Evolutionary conservation across 1,139 yeast species (phyloP), one percentile per base, ranked within the genome.

Genomic region (Magnusiomyces fungicola): DNA sequence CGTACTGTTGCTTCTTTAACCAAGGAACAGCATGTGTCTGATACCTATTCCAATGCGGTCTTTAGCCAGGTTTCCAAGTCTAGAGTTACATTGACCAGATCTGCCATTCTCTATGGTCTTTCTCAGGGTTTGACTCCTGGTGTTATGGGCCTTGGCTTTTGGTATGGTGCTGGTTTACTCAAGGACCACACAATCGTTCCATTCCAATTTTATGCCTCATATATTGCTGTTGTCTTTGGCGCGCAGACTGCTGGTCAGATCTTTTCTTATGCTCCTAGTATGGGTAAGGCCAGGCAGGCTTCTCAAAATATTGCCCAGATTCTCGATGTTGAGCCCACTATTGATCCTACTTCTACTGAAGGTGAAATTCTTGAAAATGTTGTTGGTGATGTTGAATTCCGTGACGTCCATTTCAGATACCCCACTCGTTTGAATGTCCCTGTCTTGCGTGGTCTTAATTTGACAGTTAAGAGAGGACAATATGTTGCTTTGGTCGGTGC

Each of bases 401-500:
- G 73, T 41, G 71, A 80, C 55, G 83, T 89, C 16, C 71, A 75
- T 7, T 90, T 90, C 70, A 69, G 80, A 29, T 90, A 90, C 66
- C 97, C 97, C 30, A 85, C 96, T 1, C 76, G 97, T 55, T 82
- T 87, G 1, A 76, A 83, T 52, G 76, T 81, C 37, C 73, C 76
- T n/a, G 83, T 90, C 12, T 81, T 90, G 62, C 74, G 79, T 32
- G 77, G 83, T 10, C 63, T 89, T 47, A 76, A 80, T 55, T 73
- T 90, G 55, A 76, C 71, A 27, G 81, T 90, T 51, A 76, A 79
- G 50, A 74, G 80, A 45, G 97, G 97, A 2, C 89, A 94, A 53
- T 87, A 86, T 60, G 87, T 88, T 33, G 95, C 97, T 58, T 76
- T 90, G 54, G 97, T 90, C 2, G 98, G 97, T 0, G 94, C 97